These are phyloP conservation scores for Quercus phellos DNA, from an alignment of 331 rosid species.

Conservation along the genomic window DNA sequence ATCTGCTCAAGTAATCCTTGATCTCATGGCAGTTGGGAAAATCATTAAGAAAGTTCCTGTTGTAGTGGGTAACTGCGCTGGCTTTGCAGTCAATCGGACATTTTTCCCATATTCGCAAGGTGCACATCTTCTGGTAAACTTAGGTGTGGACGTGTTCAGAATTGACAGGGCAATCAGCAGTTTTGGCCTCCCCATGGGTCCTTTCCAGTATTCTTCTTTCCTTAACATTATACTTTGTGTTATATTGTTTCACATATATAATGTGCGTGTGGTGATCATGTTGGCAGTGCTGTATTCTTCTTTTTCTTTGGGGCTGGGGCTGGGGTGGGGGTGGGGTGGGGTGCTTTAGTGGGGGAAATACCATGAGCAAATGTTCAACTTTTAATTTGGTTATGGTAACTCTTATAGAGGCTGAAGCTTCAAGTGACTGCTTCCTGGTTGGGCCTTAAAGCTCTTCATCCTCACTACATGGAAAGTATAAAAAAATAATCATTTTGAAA, in stretches of 20 bases:
- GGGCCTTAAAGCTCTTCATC: neutral
- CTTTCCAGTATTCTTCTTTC: conserved; percentile 76
- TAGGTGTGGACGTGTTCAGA: conserved; percentile 80
- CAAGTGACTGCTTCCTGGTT: neutral
- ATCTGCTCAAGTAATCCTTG: conserved; percentile 86
- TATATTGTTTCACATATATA: neutral
- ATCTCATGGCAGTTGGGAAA: conserved; percentile 82
- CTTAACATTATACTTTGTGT: conserved; percentile 5
- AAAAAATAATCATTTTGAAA: neutral
- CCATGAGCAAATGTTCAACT: neutral
- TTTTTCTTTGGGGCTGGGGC: neutral
- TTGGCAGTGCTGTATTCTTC: neutral
- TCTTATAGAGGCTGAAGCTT: neutral
- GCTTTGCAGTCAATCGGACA: conserved; percentile 92
- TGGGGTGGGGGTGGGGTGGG: no score
- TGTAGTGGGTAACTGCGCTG: conserved; percentile 97
- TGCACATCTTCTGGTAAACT: conserved; percentile 59
- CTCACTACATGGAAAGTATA: neutral
- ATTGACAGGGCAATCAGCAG: conserved; percentile 66
- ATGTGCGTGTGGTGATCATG: neutral
- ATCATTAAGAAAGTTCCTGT: conserved; percentile 79
- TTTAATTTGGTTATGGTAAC: neutral
- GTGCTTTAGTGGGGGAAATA: neutral
- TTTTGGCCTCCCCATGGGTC: conserved; percentile 94
- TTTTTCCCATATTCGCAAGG: conserved; percentile 91